Evolutionary conservation across 2,329 filamentous ascomycete genomes (phyloP).

Genomic region (Colletotrichum endophyticum): DNA sequence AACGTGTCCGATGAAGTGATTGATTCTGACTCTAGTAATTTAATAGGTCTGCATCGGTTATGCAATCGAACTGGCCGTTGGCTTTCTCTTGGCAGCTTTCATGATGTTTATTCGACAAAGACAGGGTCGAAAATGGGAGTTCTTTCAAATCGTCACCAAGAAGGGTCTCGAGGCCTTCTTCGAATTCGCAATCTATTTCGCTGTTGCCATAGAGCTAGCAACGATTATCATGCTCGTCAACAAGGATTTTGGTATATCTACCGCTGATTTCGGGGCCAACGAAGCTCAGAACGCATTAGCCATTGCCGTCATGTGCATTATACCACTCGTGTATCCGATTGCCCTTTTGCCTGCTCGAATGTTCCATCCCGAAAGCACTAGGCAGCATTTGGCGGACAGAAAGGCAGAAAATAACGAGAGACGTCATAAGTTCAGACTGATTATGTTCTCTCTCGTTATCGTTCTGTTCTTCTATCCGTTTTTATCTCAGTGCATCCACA

Average conservation of each 20-base stretch:
- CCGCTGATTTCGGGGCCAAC: slow-evolving; percentile 23
- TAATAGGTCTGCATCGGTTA: background rate
- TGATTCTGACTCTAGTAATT: background rate
- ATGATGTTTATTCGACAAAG: background rate
- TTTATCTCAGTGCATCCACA: slow-evolving; percentile 26
- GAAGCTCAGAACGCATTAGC: slow-evolving; percentile 26
- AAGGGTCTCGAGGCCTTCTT: background rate
- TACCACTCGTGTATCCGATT: slow-evolving; percentile 25
- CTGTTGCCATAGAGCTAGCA: slow-evolving; percentile 25
- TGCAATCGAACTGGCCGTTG: background rate
- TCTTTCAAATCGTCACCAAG: background rate
- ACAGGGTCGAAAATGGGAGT: slow-evolving; percentile 24
- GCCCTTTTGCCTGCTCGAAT: background rate
- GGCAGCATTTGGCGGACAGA: background rate
- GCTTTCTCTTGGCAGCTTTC: background rate
- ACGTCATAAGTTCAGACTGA: background rate
- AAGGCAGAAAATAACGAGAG: background rate
- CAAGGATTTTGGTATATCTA: slow-evolving; percentile 27
- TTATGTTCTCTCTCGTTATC: background rate
- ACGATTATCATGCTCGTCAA: slow-evolving; percentile 23
- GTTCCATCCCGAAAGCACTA: background rate
- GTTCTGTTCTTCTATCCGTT: slow-evolving; percentile 28
- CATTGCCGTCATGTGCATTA: slow-evolving; percentile 24
- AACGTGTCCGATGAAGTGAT: no score
- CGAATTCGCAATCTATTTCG: slow-evolving; percentile 13